These are phyloP conservation scores for Eucalyptus cloeziana DNA, from an alignment of 345 rosid species.

Conservation along the genomic window DNA sequence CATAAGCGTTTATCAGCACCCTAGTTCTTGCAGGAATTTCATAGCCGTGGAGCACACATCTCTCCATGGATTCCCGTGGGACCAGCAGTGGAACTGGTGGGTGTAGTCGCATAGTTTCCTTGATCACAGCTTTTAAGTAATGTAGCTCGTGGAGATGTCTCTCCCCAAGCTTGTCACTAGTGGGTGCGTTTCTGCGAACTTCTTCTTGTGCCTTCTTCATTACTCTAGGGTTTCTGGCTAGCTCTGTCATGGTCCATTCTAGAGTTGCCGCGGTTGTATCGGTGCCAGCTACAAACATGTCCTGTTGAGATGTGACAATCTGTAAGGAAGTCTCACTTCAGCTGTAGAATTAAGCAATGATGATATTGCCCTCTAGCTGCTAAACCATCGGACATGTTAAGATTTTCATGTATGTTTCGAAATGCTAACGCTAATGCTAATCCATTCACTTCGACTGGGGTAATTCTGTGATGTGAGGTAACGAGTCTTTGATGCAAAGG, in stretches of 20 bases:
- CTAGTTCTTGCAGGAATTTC: slow-evolving; percentile 23
- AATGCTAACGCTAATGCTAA: not conserved
- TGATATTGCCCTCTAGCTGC: not conserved
- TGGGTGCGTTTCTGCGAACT: not conserved
- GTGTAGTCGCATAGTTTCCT: slow-evolving; percentile 20
- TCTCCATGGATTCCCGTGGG: slow-evolving; percentile 19
- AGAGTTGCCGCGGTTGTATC: slow-evolving; percentile 15
- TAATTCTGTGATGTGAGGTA: not conserved
- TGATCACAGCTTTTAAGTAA: slow-evolving; percentile 18
- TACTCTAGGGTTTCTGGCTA: slow-evolving; percentile 11
- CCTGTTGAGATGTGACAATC: slow-evolving; percentile 1
- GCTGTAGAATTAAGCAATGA: not conserved
- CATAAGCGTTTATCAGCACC: slow-evolving; percentile 10
- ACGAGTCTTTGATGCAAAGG: not conserved
- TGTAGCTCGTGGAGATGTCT: not conserved
- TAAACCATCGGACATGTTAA: not conserved
- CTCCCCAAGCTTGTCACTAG: not conserved
- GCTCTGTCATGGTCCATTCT: slow-evolving; percentile 28
- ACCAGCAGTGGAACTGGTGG: slow-evolving; percentile 22
- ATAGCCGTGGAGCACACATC: slow-evolving; percentile 13
- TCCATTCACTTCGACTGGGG: not conserved
- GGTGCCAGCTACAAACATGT: slow-evolving; percentile 30
- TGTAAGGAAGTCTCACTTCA: not conserved
- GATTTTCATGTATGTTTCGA: not conserved
- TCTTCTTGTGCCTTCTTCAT: slow-evolving; percentile 16